Evolutionary conservation across 2,329 filamentous ascomycete species (phyloP).

Genomic region (Calycina herbarum): DNA sequence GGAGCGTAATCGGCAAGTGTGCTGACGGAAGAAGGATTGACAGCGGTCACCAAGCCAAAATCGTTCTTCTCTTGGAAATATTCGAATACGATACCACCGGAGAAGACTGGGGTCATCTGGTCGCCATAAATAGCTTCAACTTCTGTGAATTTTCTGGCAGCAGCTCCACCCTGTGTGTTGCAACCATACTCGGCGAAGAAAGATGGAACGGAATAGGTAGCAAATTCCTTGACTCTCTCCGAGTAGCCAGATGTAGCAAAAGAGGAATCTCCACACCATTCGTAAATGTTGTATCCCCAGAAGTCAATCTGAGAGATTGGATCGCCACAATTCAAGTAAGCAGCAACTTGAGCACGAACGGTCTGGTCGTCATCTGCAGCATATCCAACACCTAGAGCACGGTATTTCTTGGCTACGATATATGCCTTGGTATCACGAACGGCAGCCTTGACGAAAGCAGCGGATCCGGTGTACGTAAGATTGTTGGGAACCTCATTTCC

Average conservation of each 20-base stretch:
- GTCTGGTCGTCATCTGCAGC: constrained; percentile 88
- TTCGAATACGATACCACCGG: constrained; percentile 97
- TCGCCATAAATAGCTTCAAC: constrained; percentile 75
- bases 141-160: constrained; percentile 74
- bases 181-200: constrained; percentile 99
- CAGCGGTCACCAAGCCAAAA: constrained; percentile 54
- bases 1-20: constrained; percentile 62
- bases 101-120: constrained; percentile 83
- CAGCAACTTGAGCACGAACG: constrained; percentile 76
- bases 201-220: constrained; percentile 83
- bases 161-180: constrained; percentile 58
- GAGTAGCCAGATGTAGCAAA: constrained; percentile 77
- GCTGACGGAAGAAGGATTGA: constrained; percentile 56
- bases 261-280: constrained; percentile 86
- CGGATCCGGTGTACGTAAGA: constrained; percentile 80
- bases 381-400: constrained; percentile 84
- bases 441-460: constrained; percentile 94
- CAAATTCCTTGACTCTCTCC: constrained; percentile 79
- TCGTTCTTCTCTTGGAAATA: constrained; percentile 90
- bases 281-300: constrained; percentile 99
- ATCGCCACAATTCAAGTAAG: constrained; percentile 91
- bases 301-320: constrained; percentile 75
- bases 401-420: constrained; percentile 76
- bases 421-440: constrained; percentile 93
- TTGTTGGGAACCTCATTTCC: constrained; percentile 96